These are phyloP conservation scores for Aspergillus ibericus DNA, from an alignment of 2,329 filamentous ascomycete genomes.

Conservation along the genomic window DNA sequence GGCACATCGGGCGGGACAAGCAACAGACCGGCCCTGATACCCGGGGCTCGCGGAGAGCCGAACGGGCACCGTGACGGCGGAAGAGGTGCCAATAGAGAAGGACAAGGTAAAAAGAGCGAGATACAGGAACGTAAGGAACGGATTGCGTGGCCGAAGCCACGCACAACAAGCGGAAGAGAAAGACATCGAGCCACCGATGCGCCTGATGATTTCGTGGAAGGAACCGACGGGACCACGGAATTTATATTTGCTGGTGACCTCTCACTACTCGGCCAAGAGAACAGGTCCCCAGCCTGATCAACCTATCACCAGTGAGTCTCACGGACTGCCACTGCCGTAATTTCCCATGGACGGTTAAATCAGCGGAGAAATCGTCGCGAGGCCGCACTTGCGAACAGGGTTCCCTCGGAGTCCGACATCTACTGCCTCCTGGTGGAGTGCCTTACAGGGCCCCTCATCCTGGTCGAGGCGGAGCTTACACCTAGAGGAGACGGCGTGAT, in stretches of 20 bases:
- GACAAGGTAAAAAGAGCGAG: neutral
- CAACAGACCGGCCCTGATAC: neutral
- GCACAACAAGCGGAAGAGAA: neutral
- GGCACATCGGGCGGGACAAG: neutral
- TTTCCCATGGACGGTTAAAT: neutral
- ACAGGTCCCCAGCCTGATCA: neutral
- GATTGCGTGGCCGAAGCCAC: neutral
- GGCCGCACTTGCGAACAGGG: neutral
- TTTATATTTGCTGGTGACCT: neutral
- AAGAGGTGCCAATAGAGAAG: neutral
- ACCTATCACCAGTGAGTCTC: neutral
- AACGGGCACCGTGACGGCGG: neutral
- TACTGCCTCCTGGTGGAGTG: neutral
- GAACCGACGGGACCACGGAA: neutral
- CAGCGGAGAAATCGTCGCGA: neutral
- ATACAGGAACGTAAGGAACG: neutral
- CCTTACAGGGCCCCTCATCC: neutral
- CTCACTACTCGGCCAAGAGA: neutral
- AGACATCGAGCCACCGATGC: neutral
- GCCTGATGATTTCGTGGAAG: neutral
- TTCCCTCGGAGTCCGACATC: neutral
- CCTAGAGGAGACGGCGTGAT: neutral
- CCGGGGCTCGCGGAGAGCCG: slow-evolving; percentile 2
- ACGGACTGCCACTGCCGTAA: neutral
- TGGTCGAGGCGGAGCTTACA: neutral